These are phyloP conservation scores for Suillus brevipes DNA, from an alignment of 768 basidiomycete species.

Conservation along the genomic window DNA sequence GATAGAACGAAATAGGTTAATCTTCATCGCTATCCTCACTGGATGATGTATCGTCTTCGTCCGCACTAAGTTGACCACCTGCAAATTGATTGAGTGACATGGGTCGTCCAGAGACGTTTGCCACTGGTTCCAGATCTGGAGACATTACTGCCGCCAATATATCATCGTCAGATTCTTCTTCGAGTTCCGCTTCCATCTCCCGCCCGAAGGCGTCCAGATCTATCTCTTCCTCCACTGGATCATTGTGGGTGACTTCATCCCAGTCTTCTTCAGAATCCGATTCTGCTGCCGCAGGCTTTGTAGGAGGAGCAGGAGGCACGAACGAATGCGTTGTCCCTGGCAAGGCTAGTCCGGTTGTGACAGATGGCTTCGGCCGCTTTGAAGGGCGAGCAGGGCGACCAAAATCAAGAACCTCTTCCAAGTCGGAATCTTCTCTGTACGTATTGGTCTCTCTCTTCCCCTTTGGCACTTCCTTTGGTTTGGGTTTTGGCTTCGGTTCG, in stretches of 20 bases:
- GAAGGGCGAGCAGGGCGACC: conserved; percentile 43
- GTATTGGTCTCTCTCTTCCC: conserved; percentile 23
- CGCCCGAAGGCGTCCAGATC: conserved; percentile 36
- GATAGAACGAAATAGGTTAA: conserved; percentile 19
- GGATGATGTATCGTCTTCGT: conserved; percentile 52
- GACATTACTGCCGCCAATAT: conserved; percentile 45
- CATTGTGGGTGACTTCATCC: conserved; percentile 42
- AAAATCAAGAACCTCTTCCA: conserved; percentile 51
- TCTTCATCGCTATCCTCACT: conserved; percentile 59
- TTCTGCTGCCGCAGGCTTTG: conserved; percentile 32
- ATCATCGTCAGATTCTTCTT: conserved; percentile 51
- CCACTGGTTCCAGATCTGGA: conserved; percentile 32
- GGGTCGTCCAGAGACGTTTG: conserved; percentile 33
- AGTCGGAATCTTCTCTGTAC: conserved; percentile 28
- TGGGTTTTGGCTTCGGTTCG: conserved; percentile 26
- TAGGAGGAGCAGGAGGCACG: conserved; percentile 27
- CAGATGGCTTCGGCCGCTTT: conserved; percentile 35
- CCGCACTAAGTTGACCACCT: conserved; percentile 39
- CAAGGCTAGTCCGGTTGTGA: conserved; percentile 39
- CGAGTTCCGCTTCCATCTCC: conserved; percentile 37
- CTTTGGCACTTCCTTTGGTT: conserved; percentile 25
- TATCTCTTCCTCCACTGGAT: conserved; percentile 31
- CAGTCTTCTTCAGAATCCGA: conserved; percentile 54
- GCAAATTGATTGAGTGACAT: conserved; percentile 54
- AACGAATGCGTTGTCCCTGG: conserved; percentile 35